phyloP scores from a whole-genome alignment of 2,329 filamentous ascomycete species.

The Sclerotinia glacialis region DNA sequence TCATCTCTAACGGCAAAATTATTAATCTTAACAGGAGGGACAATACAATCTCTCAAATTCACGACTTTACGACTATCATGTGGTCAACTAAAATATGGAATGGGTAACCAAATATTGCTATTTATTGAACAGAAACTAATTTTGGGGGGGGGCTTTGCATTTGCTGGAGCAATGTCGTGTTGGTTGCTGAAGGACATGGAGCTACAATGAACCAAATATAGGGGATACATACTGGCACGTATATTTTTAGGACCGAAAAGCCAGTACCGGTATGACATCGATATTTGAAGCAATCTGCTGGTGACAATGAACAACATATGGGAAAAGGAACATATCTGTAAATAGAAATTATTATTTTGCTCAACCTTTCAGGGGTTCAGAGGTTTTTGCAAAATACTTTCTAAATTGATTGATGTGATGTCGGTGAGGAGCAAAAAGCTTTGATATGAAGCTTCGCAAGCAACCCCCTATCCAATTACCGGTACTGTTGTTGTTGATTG shows the following conservation, averaged over 20 bases:
- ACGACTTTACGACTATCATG: slow-evolving; percentile 9
- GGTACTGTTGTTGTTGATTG: no score
- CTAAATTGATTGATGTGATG: neutral
- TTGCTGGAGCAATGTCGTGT: neutral
- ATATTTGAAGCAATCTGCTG: neutral
- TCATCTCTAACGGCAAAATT: neutral
- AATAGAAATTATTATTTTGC: slow-evolving; percentile 15
- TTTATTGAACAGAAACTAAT: slow-evolving; percentile 16
- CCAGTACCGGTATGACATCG: neutral
- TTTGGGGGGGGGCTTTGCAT: slow-evolving; percentile 14
- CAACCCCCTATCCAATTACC: neutral
- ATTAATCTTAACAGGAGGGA: neutral
- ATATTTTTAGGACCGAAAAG: slow-evolving; percentile 15
- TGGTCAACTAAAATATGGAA: neutral
- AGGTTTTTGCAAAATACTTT: neutral
- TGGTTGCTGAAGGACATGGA: neutral
- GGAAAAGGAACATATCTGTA: slow-evolving; percentile 14
- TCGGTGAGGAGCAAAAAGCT: slow-evolving; percentile 14
- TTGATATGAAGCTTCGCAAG: neutral
- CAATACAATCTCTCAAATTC: neutral
- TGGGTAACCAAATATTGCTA: slow-evolving; percentile 17
- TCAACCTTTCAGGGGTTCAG: neutral
- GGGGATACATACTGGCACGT: slow-evolving; percentile 8
- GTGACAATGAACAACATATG: neutral
- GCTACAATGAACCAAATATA: neutral